phyloP scores from a whole-genome alignment of 495 filamentous ascomycete species.

The Aspergillus indologenus region DNA sequence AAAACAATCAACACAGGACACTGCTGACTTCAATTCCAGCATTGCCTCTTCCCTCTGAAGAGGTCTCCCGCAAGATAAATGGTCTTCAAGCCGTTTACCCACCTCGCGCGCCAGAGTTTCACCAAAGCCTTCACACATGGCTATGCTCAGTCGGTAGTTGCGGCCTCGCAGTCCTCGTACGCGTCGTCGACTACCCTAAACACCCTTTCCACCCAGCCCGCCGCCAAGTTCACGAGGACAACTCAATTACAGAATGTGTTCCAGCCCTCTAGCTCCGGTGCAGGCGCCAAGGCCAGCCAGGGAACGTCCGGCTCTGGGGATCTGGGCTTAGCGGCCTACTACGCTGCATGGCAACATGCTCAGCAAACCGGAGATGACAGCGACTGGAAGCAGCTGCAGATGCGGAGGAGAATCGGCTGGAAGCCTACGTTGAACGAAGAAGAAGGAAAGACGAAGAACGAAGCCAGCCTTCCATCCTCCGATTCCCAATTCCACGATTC shows the following conservation, averaged over 20 bases:
- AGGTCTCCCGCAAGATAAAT: conserved; percentile 64
- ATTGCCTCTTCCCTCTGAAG: conserved; percentile 51
- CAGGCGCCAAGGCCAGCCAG: conserved; percentile 46
- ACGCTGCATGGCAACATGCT: conserved; percentile 79
- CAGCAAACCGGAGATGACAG: conserved; percentile 67
- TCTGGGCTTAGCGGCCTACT: conserved; percentile 75
- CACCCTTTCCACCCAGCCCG: conserved; percentile 47
- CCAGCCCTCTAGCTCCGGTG: conserved; percentile 50
- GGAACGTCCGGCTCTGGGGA: conserved; percentile 44
- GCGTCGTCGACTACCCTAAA: conserved; percentile 66
- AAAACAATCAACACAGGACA: background rate
- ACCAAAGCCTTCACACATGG: conserved; percentile 94
- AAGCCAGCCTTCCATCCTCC: conserved; percentile 20
- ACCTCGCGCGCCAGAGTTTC: conserved; percentile 95
- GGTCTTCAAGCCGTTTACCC: conserved; percentile 78
- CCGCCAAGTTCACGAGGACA: conserved; percentile 57
- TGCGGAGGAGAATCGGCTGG: conserved; percentile 82
- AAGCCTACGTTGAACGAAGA: conserved; percentile 57
- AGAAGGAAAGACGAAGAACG: conserved; percentile 44
- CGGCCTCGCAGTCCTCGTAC: conserved; percentile 86
- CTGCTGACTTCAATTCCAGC: conserved; percentile 22
- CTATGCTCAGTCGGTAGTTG: conserved; percentile 96
- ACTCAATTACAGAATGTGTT: conserved; percentile 76
- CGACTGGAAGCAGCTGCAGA: conserved; percentile 90
- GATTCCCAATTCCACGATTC: conserved; percentile 19